Conservation (phyloP, 2,329 filamentous ascomycete species). For the Tympanopsis confertula region DNA sequence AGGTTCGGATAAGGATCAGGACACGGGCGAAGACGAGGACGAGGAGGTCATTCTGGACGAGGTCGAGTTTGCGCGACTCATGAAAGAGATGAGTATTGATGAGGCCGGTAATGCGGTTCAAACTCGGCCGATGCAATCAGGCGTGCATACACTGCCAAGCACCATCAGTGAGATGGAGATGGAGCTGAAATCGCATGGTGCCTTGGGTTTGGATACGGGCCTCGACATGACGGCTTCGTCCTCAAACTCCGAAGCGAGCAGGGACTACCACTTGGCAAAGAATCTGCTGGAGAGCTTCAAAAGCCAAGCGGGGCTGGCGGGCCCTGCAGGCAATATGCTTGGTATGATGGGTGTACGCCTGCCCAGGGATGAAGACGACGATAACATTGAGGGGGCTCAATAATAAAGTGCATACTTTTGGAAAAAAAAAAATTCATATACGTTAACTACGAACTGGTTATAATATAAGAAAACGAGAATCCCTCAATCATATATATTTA, state of each 20-base stretch:
- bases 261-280: conserved; percentile 81
- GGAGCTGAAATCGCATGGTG: conserved; percentile 4
- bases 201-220: too few relatives aligned
- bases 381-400: conserved; percentile 13
- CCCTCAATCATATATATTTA: too few relatives aligned
- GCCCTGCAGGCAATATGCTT: conserved; percentile 78
- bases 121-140: conserved; percentile 2
- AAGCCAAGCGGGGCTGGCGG: conserved; percentile 72
- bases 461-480: too few relatives aligned
- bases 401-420: conserved; percentile 6
- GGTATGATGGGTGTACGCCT: conserved; percentile 74
- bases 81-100: conserved; percentile 66
- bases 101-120: not conserved
- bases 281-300: conserved; percentile 91
- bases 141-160: conserved; percentile 2
- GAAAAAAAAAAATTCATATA: conserved; percentile 5
- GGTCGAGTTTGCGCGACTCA: conserved; percentile 71
- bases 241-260: too few relatives aligned
- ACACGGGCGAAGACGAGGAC: conserved; percentile 53
- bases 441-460: too few relatives aligned
- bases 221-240: too few relatives aligned
- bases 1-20: conserved; percentile 37
- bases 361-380: conserved; percentile 64
- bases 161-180: too few relatives aligned
- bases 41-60: conserved; percentile 74